A percentile compares a stretch with the other conserved stretches of the same genome.
phyloP scores from a whole-genome alignment of 2,329 filamentous ascomycete genomes.

The Aspergillus eucalypticola region DNA sequence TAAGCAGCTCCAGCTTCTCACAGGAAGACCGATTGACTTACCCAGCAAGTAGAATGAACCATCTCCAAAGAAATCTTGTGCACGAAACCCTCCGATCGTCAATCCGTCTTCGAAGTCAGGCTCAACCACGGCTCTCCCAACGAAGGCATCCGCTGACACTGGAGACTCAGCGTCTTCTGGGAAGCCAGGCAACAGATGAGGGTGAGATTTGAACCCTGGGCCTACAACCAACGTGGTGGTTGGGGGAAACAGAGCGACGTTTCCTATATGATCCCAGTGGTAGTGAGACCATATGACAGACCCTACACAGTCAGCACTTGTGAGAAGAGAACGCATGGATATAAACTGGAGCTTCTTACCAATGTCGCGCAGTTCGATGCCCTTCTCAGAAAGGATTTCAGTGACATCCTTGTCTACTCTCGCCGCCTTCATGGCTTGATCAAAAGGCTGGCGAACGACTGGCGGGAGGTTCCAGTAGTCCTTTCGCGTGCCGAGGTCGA shows the following conservation, averaged over 20 bases:
- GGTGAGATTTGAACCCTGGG: slow-evolving; percentile 50
- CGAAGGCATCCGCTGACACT: slow-evolving; percentile 36
- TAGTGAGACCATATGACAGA: slow-evolving; percentile 34
- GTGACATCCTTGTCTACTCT: slow-evolving; percentile 23
- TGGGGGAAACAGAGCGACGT: slow-evolving; percentile 50
- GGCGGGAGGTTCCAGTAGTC: slow-evolving; percentile 28
- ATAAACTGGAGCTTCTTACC: neutral
- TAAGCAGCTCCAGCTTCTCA: slow-evolving; percentile 1
- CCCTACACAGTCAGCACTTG: slow-evolving; percentile 8
- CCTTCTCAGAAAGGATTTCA: slow-evolving; percentile 21
- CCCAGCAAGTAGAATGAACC: slow-evolving; percentile 33
- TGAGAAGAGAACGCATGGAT: neutral
- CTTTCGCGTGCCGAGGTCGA: slow-evolving; percentile 28
- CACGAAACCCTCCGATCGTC: slow-evolving; percentile 26
- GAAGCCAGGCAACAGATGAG: slow-evolving; percentile 47
- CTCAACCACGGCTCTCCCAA: slow-evolving; percentile 12
- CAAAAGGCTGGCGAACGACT: slow-evolving; percentile 11
- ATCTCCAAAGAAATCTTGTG: slow-evolving; percentile 32
- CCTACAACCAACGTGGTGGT: slow-evolving; percentile 54
- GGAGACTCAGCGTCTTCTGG: slow-evolving; percentile 42
- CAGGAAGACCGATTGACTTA: slow-evolving; percentile 26
- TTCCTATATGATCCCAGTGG: slow-evolving; percentile 55
- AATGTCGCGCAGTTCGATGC: slow-evolving; percentile 15
- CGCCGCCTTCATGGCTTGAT: slow-evolving; percentile 7
- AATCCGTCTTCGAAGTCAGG: slow-evolving; percentile 6